phyloP scores from a whole-genome alignment of 164 flowering plant genomes.

The Berberis thunbergii region DNA sequence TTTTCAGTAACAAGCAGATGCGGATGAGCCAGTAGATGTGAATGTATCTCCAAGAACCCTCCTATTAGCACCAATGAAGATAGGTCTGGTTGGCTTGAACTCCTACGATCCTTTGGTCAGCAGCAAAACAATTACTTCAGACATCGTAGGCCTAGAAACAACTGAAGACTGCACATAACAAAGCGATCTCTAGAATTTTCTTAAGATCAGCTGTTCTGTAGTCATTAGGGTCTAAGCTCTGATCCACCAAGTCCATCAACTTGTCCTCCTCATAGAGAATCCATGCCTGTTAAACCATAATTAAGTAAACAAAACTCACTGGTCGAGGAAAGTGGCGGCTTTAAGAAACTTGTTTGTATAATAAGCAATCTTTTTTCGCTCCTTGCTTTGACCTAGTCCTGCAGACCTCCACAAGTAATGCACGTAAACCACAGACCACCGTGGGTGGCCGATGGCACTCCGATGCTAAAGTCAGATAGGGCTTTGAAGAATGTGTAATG shows the following conservation, averaged over 20 bases:
- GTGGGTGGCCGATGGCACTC: too few species aligned
- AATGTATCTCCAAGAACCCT: constrained; percentile 14
- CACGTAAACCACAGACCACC: too few species aligned
- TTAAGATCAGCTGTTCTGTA: constrained; percentile 23
- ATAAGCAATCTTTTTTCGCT: too few species aligned
- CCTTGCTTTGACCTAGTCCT: too few species aligned
- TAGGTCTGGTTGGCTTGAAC: constrained; percentile 9
- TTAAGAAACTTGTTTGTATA: too few species aligned
- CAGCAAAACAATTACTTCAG: constrained; percentile 11
- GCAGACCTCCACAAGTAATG: too few species aligned
- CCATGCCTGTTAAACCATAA: constrained; percentile 8
- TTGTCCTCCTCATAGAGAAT: constrained; percentile 9
- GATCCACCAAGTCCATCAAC: constrained; percentile 11
- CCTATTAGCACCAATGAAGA: constrained; percentile 9
- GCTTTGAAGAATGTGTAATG: too few species aligned
- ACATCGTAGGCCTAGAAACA: constrained; percentile 11
- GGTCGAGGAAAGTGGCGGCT: too few species aligned
- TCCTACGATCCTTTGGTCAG: constrained; percentile 1
- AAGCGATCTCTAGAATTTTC: constrained; percentile 23
- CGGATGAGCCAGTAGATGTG: constrained; percentile 13
- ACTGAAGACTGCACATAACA: constrained; percentile 11
- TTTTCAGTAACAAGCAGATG: constrained; percentile 16
- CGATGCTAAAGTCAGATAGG: too few species aligned
- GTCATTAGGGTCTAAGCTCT: constrained; percentile 19
- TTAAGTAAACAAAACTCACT: too few species aligned